Percentiles rank a stretch among this genome's conserved stretches.
phyloP scores from a whole-genome alignment of 768 basidiomycete species.

The Steccherinum ochraceum region DNA sequence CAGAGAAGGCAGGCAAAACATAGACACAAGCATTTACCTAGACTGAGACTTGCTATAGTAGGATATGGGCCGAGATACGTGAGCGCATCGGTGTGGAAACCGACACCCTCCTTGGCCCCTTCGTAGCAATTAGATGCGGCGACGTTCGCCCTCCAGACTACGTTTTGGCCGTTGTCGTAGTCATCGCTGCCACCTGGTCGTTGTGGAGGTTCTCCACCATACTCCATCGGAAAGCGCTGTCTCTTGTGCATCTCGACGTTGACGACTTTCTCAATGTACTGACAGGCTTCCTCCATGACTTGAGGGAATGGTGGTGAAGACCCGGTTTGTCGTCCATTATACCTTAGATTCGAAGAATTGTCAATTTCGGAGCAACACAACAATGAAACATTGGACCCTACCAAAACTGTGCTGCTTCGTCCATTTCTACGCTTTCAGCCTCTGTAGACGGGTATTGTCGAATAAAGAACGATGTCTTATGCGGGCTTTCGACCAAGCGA shows the following conservation, averaged over 20 bases:
- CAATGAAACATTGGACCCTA: constrained; percentile 22
- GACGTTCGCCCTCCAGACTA: constrained; percentile 73
- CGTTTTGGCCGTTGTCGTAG: not conserved
- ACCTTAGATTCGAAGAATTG: constrained; percentile 53
- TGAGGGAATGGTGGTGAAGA: constrained; percentile 52
- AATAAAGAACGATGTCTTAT: constrained; percentile 74
- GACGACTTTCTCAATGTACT: constrained; percentile 61
- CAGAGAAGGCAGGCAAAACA: not conserved
- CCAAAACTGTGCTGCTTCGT: constrained; percentile 74
- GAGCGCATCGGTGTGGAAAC: constrained; percentile 75
- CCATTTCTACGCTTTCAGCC: constrained; percentile 47
- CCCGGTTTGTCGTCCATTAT: constrained; percentile 64
- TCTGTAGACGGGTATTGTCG: constrained; percentile 26
- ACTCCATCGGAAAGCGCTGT: constrained; percentile 59
- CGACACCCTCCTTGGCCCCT: constrained; percentile 76
- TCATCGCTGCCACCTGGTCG: constrained; percentile 8
- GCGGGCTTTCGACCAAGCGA: constrained; percentile 75
- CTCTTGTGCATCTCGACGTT: constrained; percentile 64
- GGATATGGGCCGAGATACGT: constrained; percentile 81
- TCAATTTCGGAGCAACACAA: no score
- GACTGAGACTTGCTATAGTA: constrained; percentile 79
- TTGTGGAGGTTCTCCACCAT: constrained; percentile 33
- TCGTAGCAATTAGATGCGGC: constrained; percentile 83
- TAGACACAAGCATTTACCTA: constrained; percentile 40
- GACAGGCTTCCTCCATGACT: constrained; percentile 76